phyloP scores from a whole-genome alignment of 371 early-diverging fungal genomes.

The Mucor mucedo region DNA sequence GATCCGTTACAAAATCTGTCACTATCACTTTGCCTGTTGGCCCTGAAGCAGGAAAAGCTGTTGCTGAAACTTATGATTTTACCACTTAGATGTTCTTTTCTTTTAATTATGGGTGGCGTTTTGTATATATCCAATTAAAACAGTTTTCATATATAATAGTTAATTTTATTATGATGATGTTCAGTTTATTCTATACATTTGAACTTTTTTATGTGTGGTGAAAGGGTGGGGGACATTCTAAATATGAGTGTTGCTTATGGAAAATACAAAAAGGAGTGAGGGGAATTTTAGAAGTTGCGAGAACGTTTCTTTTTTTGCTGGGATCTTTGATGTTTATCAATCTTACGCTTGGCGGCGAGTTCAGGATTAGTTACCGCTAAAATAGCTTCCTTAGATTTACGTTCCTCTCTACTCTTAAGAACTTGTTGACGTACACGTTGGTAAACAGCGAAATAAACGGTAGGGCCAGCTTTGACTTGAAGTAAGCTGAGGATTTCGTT shows the following conservation, averaged over 20 bases:
- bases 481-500: constrained; percentile 80
- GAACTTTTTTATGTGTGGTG: too few species aligned
- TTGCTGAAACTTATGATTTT: constrained; percentile 14
- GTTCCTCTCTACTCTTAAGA: constrained; percentile 35
- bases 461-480: constrained; percentile 81
- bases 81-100: background rate
- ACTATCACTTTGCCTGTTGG: constrained; percentile 21
- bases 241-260: background rate
- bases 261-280: constrained; percentile 3
- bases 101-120: too few species aligned
- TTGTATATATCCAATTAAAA: too few species aligned
- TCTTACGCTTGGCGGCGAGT: constrained; percentile 40
- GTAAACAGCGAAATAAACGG: constrained; percentile 73
- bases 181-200: too few species aligned
- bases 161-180: too few species aligned
- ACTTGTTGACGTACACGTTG: constrained; percentile 75
- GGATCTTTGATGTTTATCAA: constrained; percentile 39
- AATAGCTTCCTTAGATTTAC: constrained; percentile 64
- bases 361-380: constrained; percentile 37
- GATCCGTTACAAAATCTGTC: background rate
- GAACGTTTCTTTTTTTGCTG: constrained; percentile 31
- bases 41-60: constrained; percentile 13
- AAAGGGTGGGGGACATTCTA: too few species aligned
- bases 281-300: constrained; percentile 10
- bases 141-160: too few species aligned